Conservation (phyloP, 495 filamentous ascomycete species). For the Penicillium desertorum region DNA sequence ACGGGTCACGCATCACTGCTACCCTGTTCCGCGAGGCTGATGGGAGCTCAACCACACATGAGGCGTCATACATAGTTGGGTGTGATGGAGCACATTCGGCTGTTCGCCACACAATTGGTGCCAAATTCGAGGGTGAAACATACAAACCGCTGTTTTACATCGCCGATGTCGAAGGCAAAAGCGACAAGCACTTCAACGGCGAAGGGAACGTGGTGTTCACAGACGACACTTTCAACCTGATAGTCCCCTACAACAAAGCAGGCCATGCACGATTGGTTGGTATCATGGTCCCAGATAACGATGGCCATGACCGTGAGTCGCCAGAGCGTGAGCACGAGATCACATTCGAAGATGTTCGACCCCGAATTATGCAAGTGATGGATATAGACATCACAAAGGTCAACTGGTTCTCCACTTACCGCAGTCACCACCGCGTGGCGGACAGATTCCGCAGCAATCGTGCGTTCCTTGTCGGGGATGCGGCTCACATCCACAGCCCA, state of each 20-base stretch:
- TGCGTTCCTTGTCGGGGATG: constrained; percentile 42
- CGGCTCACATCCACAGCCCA: constrained; percentile 59
- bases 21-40: constrained; percentile 18
- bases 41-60: constrained; percentile 21
- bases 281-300: constrained; percentile 9
- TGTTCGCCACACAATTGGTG: constrained; percentile 29
- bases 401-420: constrained; percentile 40
- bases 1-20: constrained; percentile 28
- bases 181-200: constrained; percentile 34
- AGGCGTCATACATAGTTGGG: constrained; percentile 36
- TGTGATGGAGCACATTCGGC: constrained; percentile 40
- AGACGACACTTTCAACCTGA: constrained; percentile 30
- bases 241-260: constrained; percentile 28
- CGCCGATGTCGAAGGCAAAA: constrained; percentile 34
- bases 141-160: constrained; percentile 39
- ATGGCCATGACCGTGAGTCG: background rate
- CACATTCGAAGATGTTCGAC: constrained; percentile 33
- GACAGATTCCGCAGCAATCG: constrained; percentile 29
- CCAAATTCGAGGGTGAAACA: constrained; percentile 34
- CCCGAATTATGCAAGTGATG: constrained; percentile 20
- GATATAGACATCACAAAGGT: constrained; percentile 32
- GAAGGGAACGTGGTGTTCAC: constrained; percentile 34
- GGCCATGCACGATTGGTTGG: constrained; percentile 29
- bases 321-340: constrained; percentile 17
- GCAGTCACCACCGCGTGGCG: constrained; percentile 36